Base-by-base conservation (phyloP, 192 early-diverging fungal species). In the Lobosporangium transversale region DNA sequence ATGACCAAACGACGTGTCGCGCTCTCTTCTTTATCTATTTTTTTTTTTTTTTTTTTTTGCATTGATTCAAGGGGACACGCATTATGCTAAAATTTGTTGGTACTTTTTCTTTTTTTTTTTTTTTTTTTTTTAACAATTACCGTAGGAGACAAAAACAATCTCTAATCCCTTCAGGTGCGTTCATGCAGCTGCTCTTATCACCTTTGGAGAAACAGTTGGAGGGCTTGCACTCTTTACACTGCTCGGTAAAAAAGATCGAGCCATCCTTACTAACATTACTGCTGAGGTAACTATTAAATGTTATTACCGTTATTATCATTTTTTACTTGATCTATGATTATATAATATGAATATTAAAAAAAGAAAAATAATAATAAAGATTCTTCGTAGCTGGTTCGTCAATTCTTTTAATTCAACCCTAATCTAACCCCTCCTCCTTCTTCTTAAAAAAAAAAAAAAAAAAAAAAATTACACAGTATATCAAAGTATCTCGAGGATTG, bases 171-270 rank as follows among this genome's bases (percentile, higher is more conserved):
- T 81, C 43, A 69, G 82, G 36, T 74, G 84, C 35, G 82, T 87
- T 32, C 84, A 85, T 44, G 80, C 84, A 21, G 75, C 74, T 2
- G 84, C 86, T 10, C 62, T 87, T 17, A 68, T 78, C 37, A 85
- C 84, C 17, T 83, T 87, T 74, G 84, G 80, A 2, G 86, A 87
- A 54, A 87, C 84, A 20, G 68, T 85, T 3, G 82, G 84, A 23
- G 78, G 69, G 33, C 68, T 87, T 20, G 84, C 86, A 2, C 59
- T 83, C 7, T 50, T 85, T 8, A 80, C 73, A 14, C 62, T 79
- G 1, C 52, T 87, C n/a, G 62, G 54, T 10, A 75, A 66, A 23
- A 82, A 85, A 14, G 81, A 84, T 58, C 53, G 74, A 43, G 86
- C 82, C 18, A 80, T 84, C 18, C 49, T 85, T 10, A 75, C 63